Evolutionary conservation across 2,329 filamentous ascomycete genomes (phyloP).

Genomic region (Trichoderma arundinaceum): DNA sequence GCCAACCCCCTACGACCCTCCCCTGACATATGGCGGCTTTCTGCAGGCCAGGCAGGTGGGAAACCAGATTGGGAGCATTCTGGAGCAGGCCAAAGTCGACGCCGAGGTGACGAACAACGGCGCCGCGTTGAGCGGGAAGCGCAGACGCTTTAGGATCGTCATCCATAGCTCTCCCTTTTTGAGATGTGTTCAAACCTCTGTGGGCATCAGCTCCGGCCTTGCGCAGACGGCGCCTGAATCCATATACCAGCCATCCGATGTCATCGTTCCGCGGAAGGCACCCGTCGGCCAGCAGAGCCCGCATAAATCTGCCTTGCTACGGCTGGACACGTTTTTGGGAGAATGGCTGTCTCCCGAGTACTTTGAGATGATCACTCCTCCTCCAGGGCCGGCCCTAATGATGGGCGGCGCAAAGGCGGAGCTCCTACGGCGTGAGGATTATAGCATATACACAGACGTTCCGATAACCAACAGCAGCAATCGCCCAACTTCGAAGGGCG

Average conservation of each 20-base stretch:
- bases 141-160: conserved; percentile 74
- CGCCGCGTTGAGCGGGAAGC: conserved; percentile 44
- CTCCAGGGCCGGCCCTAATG: conserved; percentile 86
- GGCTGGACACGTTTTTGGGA: conserved; percentile 89
- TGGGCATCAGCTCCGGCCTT: conserved; percentile 85
- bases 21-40: conserved; percentile 94
- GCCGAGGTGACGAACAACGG: conserved; percentile 43
- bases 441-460: conserved; percentile 52
- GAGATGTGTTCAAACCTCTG: conserved; percentile 88
- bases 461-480: conserved; percentile 29
- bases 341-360: conserved; percentile 96
- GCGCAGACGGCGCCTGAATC: conserved; percentile 58
- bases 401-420: conserved; percentile 87
- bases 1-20: conserved; percentile 92
- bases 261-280: conserved; percentile 44
- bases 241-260: conserved; percentile 43
- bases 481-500: conserved; percentile 32
- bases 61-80: conserved; percentile 77
- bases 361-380: conserved; percentile 89
- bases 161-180: conserved; percentile 94
- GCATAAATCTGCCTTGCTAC: conserved; percentile 67
- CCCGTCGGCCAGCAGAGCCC: conserved; percentile 39
- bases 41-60: conserved; percentile 83
- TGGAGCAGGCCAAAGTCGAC: conserved; percentile 58
- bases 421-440: conserved; percentile 76